Percentiles rank a stretch among this genome's conserved stretches.
Conservation (phyloP, 1,284 basidiomycete species). For the Hypsizygus ulmarius region DNA sequence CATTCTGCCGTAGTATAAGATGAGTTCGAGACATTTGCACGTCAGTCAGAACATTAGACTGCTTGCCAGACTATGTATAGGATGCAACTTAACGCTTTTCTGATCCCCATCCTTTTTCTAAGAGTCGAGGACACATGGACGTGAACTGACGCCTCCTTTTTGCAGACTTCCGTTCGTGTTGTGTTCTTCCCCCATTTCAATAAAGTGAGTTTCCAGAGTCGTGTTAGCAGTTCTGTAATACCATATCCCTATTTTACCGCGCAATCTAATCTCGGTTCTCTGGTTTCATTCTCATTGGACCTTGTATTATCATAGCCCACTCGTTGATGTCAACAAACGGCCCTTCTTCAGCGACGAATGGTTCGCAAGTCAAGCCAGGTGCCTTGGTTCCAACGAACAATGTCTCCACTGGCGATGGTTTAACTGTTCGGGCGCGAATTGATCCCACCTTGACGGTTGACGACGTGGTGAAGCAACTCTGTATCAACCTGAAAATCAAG, state of each 20-base stretch:
- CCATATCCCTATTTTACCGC: constrained; percentile 4
- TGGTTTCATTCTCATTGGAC: constrained; percentile 8
- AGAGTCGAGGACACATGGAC: background rate
- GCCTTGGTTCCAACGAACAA: constrained; percentile 74
- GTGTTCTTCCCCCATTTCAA: constrained; percentile 8
- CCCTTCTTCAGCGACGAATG: constrained; percentile 36
- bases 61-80: constrained; percentile 23
- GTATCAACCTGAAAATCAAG: constrained; percentile 77
- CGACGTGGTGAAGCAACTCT: constrained; percentile 77
- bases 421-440: constrained; percentile 75
- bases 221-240: constrained; percentile 3
- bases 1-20: constrained; percentile 21
- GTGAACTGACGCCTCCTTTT: constrained; percentile 9
- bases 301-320: constrained; percentile 16
- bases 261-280: constrained; percentile 2
- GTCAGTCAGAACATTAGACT: constrained; percentile 45
- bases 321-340: constrained; percentile 32
- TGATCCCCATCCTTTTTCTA: constrained; percentile 22
- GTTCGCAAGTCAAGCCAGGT: constrained; percentile 33
- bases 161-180: constrained; percentile 3
- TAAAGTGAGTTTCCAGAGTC: constrained; percentile 8
- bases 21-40: constrained; percentile 48
- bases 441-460: constrained; percentile 77
- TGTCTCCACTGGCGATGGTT: constrained; percentile 69
- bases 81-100: constrained; percentile 41